Evolutionary conservation across 2,329 filamentous ascomycete genomes (phyloP), one percentile per base, ranked within the genome.

Genomic region (Aureobasidium zeae): DNA sequence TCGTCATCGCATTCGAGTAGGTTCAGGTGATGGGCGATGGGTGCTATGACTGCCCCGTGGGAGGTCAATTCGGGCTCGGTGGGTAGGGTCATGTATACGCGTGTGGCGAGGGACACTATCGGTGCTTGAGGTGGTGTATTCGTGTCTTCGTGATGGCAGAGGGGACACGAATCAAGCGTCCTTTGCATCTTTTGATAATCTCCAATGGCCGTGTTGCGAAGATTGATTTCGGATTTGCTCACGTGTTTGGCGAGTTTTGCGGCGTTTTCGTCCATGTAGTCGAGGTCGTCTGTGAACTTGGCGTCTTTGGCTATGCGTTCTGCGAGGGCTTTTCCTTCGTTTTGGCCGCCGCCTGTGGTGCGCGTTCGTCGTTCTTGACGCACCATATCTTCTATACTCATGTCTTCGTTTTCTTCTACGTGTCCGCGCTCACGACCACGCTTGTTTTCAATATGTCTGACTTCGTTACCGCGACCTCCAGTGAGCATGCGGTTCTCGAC

Each of bases 1-100:
- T 98, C 91, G 57, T 98, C 89, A 62, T 96, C 89, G 62, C 91
- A 98, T 63, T 95, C 89, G n/a, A 98, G 70, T 0, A 98, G 76
- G 60, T 96, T 98, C 17, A 73, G 79, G 41, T 81, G 81, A 60
- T 98, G 91, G 53, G 87, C 77, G 16, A 91, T 78, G 5, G 91
- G 91, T 3, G 88, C 86, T 49, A 98, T 91, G 46, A 91, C 81
- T 5, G 88, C 85, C 36, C 87, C 83, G 33, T 86, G 86, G 37
- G 84, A 74, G 52, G 77, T 83, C 31, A 98, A 69, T 58, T 96
- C 89, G 0, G 91, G 93, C 53, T 89, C 81, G 0, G 91, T 93
- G 8, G 88, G 80, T 2, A 98, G 72, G 0, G 91, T 95, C 33
- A 98, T 71, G 61, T 83, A 98, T 11, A 83, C 83, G 38, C 88